A percentile compares a stretch with the other conserved stretches of the same genome.
These are phyloP conservation scores for Aspergillus pseudoviridinutans DNA, from an alignment of 2,329 filamentous ascomycete species.

Conservation along the genomic window DNA sequence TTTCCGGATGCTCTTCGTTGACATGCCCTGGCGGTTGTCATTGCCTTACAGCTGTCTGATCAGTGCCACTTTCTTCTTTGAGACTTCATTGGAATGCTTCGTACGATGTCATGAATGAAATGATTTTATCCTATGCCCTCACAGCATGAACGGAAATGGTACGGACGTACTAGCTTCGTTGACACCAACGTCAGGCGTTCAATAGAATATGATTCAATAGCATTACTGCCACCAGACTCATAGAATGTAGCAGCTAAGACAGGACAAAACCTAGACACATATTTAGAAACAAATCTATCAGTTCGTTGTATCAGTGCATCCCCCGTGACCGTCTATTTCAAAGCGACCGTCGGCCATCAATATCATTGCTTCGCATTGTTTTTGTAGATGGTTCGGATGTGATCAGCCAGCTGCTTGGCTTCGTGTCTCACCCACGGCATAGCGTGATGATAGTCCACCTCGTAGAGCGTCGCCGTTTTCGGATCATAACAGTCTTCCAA, in stretches of 20 bases:
- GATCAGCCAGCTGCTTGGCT: conserved; percentile 11
- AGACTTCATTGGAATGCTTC: background rate
- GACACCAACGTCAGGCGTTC: background rate
- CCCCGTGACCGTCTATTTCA: background rate
- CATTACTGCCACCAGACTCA: background rate
- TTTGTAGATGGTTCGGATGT: conserved; percentile 12
- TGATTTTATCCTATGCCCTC: background rate
- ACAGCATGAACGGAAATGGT: background rate
- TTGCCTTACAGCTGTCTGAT: background rate
- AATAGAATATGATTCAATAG: background rate
- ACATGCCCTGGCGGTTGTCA: background rate
- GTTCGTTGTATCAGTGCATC: background rate
- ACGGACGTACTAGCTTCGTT: background rate
- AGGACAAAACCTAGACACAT: background rate
- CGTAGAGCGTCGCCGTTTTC: conserved; percentile 7
- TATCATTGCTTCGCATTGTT: conserved; percentile 1
- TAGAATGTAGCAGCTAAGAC: background rate
- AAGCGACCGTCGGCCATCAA: background rate
- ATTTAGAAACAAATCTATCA: background rate
- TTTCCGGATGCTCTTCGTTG: background rate
- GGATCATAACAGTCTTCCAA: conserved; percentile 11
- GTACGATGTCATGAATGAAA: background rate
- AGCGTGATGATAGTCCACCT: conserved; percentile 22
- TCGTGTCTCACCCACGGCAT: conserved; percentile 22
- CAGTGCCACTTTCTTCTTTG: background rate